Conservation (phyloP, 352 stramenopile species). For the Phytophthora constricta region DNA sequence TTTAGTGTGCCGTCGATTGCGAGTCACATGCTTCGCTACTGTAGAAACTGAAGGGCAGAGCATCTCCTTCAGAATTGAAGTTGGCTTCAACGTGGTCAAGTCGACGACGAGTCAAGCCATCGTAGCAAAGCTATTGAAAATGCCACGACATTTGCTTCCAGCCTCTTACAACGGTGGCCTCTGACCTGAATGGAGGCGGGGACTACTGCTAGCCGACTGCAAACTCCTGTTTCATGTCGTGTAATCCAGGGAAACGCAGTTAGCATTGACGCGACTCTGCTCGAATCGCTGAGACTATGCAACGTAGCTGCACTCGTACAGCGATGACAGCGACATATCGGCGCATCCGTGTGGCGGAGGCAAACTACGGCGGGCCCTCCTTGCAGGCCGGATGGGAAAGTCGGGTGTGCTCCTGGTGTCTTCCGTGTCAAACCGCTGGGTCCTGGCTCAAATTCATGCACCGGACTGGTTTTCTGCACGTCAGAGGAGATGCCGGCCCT, state of each 20-base stretch:
- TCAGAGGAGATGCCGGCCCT: not conserved
- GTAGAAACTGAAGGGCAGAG: too few species aligned
- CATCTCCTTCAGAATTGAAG: conserved; percentile 35
- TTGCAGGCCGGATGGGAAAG: conserved; percentile 27
- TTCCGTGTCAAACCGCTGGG: conserved; percentile 16
- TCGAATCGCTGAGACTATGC: conserved; percentile 21
- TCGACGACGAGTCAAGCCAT: not conserved
- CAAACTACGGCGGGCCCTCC: conserved; percentile 8
- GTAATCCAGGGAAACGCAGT: conserved; percentile 30
- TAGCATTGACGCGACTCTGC: conserved; percentile 18
- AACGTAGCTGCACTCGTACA: conserved; percentile 4
- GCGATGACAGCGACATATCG: conserved; percentile 14
- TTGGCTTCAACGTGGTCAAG: conserved; percentile 6
- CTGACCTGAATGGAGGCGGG: too few species aligned
- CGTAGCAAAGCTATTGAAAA: too few species aligned
- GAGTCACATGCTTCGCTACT: too few species aligned
- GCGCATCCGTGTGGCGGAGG: conserved; percentile 11
- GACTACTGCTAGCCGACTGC: too few species aligned
- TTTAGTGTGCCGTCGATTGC: too few species aligned
- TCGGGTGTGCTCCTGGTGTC: conserved; percentile 6
- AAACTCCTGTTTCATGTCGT: too few species aligned
- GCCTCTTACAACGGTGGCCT: too few species aligned
- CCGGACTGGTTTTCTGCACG: conserved; percentile 25
- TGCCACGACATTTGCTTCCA: too few species aligned
- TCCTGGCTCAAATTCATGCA: conserved; percentile 18